Evolutionary conservation across 495 filamentous ascomycete genomes (phyloP).

Genomic region (Podospora fimiseda): DNA sequence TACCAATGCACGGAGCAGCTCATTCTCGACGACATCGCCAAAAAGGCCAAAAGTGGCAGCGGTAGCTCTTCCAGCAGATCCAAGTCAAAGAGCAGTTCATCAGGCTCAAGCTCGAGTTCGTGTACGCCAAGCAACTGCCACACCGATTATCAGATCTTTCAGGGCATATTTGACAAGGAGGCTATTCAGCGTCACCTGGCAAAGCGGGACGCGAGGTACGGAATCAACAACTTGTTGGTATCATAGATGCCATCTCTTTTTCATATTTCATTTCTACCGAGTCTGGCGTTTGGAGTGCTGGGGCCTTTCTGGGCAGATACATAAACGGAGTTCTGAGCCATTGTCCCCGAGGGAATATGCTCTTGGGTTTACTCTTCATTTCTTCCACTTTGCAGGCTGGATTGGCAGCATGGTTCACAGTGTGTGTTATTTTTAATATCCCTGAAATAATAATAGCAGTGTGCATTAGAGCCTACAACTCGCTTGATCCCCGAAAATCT

Average conservation of each 20-base stretch:
- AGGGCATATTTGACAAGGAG: slow-evolving; percentile 30
- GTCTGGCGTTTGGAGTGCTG: not conserved
- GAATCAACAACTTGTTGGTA: slow-evolving; percentile 36
- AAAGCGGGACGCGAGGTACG: slow-evolving; percentile 41
- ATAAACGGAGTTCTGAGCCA: not conserved
- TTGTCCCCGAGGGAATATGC: not conserved
- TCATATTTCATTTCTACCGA: not conserved
- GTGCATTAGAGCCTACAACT: not conserved
- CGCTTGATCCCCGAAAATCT: not conserved
- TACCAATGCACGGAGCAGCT: slow-evolving; percentile 38
- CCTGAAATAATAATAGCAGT: not conserved
- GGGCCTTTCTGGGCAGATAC: not conserved
- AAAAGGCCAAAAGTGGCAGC: slow-evolving; percentile 34
- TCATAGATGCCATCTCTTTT: slow-evolving; percentile 1
- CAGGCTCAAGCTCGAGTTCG: slow-evolving; percentile 20
- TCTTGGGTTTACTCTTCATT: not conserved
- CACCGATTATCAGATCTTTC: slow-evolving; percentile 42
- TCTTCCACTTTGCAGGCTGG: not conserved
- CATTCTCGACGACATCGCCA: slow-evolving; percentile 43
- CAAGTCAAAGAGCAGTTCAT: slow-evolving; percentile 18
- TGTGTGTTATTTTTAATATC: not conserved
- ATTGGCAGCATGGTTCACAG: not conserved
- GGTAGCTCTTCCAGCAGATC: slow-evolving; percentile 29
- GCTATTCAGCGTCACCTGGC: slow-evolving; percentile 37
- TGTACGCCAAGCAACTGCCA: slow-evolving; percentile 16